Evolutionary conservation across 1,284 basidiomycete genomes (phyloP).

Genomic region (Apiotrichum mycotoxinovorans): DNA sequence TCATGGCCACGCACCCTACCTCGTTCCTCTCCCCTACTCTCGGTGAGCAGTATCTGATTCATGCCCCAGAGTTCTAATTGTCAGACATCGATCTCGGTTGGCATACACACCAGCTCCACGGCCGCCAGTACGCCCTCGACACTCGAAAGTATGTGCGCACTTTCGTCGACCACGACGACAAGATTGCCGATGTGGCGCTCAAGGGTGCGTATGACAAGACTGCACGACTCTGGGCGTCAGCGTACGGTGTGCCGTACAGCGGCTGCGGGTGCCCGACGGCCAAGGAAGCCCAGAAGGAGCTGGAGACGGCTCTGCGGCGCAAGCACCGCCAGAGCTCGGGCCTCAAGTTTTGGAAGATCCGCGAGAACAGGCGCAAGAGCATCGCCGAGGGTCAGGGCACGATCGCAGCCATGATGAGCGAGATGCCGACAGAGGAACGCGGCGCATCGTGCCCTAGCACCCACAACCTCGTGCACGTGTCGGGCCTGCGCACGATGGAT

Average conservation of each 20-base stretch:
- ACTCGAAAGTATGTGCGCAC: constrained; percentile 20
- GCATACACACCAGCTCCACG: constrained; percentile 47
- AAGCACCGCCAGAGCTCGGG: not conserved
- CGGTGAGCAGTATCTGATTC: too few species aligned
- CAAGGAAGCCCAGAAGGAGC: not conserved
- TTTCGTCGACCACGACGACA: constrained; percentile 39
- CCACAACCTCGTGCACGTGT: constrained; percentile 14
- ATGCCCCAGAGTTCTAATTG: constrained; percentile 9
- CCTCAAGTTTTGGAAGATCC: constrained; percentile 12
- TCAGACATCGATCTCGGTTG: constrained; percentile 47
- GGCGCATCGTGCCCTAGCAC: constrained; percentile 14
- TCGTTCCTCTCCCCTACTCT: constrained; percentile 29
- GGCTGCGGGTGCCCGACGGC: constrained; percentile 18
- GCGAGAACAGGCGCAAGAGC: not conserved
- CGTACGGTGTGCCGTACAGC: constrained; percentile 18
- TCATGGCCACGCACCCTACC: constrained; percentile 23
- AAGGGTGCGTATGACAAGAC: constrained; percentile 24
- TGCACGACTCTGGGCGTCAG: constrained; percentile 24
- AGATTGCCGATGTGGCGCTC: constrained; percentile 27
- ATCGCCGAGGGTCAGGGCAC: constrained; percentile 1
- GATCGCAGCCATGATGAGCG: not conserved
- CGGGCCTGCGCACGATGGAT: not conserved
- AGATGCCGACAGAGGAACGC: constrained; percentile 9
- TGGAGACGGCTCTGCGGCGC: not conserved
- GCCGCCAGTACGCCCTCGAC: constrained; percentile 22